Conservation (phyloP, 2,329 filamentous ascomycete genomes). For the Calonectria fujianensis region DNA sequence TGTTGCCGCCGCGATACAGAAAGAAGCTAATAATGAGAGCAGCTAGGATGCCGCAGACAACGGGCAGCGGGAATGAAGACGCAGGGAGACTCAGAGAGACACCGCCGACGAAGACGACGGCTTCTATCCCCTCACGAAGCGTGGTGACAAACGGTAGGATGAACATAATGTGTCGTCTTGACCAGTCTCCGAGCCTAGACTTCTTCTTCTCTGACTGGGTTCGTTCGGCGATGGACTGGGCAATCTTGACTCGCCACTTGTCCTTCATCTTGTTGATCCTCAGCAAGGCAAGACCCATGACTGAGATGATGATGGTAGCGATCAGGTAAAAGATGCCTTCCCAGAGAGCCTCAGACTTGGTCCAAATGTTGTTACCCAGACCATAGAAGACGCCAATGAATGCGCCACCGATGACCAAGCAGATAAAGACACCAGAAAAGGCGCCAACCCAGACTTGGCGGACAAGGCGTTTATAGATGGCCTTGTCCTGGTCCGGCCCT, state of each 20-base stretch:
- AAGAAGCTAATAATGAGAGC: slow-evolving; percentile 79
- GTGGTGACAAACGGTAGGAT: slow-evolving; percentile 86
- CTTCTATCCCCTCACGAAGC: slow-evolving; percentile 84
- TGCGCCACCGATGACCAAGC: slow-evolving; percentile 75
- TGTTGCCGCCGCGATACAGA: slow-evolving; percentile 72
- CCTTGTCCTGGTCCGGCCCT: slow-evolving; percentile 74
- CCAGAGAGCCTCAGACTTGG: slow-evolving; percentile 80
- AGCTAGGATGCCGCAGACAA: slow-evolving; percentile 80
- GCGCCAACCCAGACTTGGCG: slow-evolving; percentile 82
- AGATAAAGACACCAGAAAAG: slow-evolving; percentile 74
- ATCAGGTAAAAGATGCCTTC: slow-evolving; percentile 83
- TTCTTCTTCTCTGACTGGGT: slow-evolving; percentile 63
- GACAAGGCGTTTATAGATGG: slow-evolving; percentile 78
- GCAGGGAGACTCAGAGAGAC: slow-evolving; percentile 82
- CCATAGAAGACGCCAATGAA: slow-evolving; percentile 83
- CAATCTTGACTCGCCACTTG: slow-evolving; percentile 85
- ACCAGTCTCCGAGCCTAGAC: slow-evolving; percentile 67
- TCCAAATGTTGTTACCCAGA: slow-evolving; percentile 77
- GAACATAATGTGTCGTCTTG: slow-evolving; percentile 85
- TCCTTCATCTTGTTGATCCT: slow-evolving; percentile 84
- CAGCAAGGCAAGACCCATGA: slow-evolving; percentile 83
- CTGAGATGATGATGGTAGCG: slow-evolving; percentile 81
- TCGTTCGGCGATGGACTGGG: slow-evolving; percentile 75
- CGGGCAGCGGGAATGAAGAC: slow-evolving; percentile 81
- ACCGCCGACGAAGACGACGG: slow-evolving; percentile 85